Conservation (phyloP, 305 asterid species). For the Plantago lanceolata region DNA sequence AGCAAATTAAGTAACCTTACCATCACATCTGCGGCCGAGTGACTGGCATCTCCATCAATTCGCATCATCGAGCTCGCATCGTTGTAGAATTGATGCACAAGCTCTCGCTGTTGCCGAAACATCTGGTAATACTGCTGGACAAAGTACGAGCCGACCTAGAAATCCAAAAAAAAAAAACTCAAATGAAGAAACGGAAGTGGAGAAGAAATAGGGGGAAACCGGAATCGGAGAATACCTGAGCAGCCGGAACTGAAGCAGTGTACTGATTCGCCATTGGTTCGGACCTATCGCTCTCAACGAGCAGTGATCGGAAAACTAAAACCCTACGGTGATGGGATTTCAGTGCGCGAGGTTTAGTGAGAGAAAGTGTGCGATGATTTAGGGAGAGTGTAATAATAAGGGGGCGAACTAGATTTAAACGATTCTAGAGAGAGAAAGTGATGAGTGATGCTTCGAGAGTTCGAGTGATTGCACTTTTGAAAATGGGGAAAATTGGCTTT, state of each 20-base stretch:
- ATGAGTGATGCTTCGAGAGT: too few relatives aligned
- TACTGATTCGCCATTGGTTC: conserved; percentile 8
- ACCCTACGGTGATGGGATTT: conserved; percentile 3
- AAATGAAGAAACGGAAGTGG: not conserved
- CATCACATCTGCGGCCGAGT: conserved; percentile 42
- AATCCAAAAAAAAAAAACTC: not conserved
- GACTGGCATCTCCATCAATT: conserved; percentile 43
- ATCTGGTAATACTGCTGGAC: conserved; percentile 76
- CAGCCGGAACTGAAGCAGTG: conserved; percentile 20
- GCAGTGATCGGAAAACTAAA: not conserved
- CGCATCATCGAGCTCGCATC: conserved; percentile 61
- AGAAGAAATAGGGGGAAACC: not conserved
- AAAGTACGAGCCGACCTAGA: conserved; percentile 78
- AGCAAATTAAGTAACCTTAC: conserved; percentile 17
- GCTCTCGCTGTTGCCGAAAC: conserved; percentile 64
- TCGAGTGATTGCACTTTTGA: not conserved
- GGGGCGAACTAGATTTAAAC: not conserved
- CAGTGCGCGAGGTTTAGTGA: not conserved
- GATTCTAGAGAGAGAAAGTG: conserved; percentile 7
- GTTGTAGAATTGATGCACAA: conserved; percentile 68
- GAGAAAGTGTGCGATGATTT: not conserved
- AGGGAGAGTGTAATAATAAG: not conserved
- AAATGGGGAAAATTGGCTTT: not conserved
- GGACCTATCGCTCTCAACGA: not conserved
- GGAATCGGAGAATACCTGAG: conserved; percentile 3